Conservation (phyloP, 2,329 filamentous ascomycete species). For the Xenoacremonium recifei region DNA sequence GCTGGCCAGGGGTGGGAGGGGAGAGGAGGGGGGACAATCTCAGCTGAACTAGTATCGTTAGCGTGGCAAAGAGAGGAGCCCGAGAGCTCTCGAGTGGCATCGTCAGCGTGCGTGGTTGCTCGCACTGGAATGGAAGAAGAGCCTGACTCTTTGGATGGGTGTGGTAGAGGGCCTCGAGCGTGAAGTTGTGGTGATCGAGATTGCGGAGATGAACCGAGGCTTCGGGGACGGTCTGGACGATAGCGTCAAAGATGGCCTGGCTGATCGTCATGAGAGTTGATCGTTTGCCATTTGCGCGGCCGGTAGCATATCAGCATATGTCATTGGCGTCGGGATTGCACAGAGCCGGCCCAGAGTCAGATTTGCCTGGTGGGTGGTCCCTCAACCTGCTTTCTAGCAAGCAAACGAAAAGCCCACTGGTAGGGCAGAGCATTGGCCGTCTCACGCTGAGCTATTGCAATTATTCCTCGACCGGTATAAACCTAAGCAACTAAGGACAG, state of each 20-base stretch:
- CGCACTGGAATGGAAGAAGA: conserved; percentile 9
- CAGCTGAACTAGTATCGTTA: conserved; percentile 26
- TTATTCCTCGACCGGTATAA: neutral
- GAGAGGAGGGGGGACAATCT: conserved; percentile 16
- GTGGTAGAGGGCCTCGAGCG: neutral
- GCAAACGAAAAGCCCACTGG: no score
- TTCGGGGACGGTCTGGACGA: neutral
- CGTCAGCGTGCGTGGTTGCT: conserved; percentile 5
- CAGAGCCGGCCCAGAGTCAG: neutral
- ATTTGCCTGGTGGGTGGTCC: neutral
- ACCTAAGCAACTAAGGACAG: neutral
- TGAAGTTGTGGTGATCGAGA: neutral
- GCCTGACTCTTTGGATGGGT: neutral
- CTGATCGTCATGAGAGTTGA: neutral
- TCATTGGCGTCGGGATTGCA: neutral
- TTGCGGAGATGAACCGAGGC: neutral
- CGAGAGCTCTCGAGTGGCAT: conserved; percentile 1
- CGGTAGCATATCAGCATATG: no score
- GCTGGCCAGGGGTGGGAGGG: conserved; percentile 8
- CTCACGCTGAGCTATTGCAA: neutral
- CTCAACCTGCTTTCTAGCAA: neutral
- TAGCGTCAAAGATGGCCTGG: neutral
- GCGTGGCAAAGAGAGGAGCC: conserved; percentile 4
- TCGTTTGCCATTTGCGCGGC: no score
- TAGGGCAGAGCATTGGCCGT: neutral